Evolutionary conservation across 768 basidiomycete species (phyloP).

Genomic region (Psilocybe azurescens): DNA sequence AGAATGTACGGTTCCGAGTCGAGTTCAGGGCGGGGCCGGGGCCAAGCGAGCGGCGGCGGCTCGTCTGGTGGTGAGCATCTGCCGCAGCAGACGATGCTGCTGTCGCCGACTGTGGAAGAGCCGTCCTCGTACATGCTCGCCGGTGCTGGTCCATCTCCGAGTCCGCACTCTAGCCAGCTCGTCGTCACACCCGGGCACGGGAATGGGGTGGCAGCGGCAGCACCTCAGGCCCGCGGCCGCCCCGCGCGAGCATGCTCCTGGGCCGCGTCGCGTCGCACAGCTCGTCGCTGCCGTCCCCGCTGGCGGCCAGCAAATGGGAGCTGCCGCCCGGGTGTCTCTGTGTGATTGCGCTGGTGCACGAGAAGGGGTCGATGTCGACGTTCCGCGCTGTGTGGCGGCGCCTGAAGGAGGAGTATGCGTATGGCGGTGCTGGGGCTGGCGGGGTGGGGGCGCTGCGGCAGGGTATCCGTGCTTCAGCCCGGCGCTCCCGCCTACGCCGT

Average conservation of each 20-base stretch:
- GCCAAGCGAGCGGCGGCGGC: conserved; percentile 8
- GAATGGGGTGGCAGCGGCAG: background rate
- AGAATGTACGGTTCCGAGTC: conserved; percentile 83
- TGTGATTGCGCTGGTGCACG: conserved; percentile 79
- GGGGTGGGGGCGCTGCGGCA: background rate
- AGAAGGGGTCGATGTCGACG: conserved; percentile 90
- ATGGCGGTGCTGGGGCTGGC: conserved; percentile 44
- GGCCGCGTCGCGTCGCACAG: conserved; percentile 25
- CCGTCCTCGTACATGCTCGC: conserved; percentile 20
- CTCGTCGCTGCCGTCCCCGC: conserved; percentile 27
- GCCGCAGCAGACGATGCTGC: background rate
- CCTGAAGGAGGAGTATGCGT: conserved; percentile 61
- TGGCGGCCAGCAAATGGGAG: conserved; percentile 25
- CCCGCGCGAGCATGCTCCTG: conserved; percentile 27
- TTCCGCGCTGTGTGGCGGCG: conserved; percentile 81
- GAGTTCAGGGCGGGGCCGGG: conserved; percentile 58
- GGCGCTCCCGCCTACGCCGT: conserved; percentile 43
- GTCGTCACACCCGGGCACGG: background rate
- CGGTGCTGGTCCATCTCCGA: conserved; percentile 14
- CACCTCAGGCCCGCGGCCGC: conserved; percentile 18
- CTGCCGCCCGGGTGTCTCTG: conserved; percentile 51
- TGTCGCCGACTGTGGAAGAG: conserved; percentile 24
- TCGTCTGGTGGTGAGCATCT: conserved; percentile 6
- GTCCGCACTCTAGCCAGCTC: conserved; percentile 12
- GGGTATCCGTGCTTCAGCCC: conserved; percentile 44